Percentiles rank a stretch among this genome's conserved stretches.
phyloP scores from a whole-genome alignment of 169 alveolate species.

The Theileria orientalis region DNA sequence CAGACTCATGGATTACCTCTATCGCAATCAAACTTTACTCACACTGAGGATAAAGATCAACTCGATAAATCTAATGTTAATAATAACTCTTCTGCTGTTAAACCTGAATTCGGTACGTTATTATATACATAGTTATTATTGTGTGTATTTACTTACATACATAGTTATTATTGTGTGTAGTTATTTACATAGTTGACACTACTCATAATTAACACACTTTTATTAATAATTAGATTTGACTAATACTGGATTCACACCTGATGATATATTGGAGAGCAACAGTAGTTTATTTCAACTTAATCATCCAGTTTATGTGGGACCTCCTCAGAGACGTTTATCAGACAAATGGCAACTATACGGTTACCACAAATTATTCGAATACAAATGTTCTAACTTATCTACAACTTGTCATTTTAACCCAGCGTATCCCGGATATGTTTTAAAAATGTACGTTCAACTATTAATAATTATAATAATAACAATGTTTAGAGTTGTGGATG shows the following conservation, averaged over 20 bases:
- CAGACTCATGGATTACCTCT: conserved; percentile 45
- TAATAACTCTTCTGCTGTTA: not conserved
- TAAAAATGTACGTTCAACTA: conserved; percentile 26
- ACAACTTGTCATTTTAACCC: conserved; percentile 48
- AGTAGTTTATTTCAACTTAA: conserved; percentile 20
- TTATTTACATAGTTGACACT: no score
- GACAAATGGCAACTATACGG: conserved; percentile 62
- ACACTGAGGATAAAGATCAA: not conserved
- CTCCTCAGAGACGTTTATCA: conserved; percentile 58
- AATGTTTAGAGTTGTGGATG: conserved; percentile 32
- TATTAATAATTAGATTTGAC: no score
- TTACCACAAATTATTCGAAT: conserved; percentile 29
- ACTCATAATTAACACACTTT: no score
- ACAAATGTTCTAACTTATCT: conserved; percentile 15
- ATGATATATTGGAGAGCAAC: conserved; percentile 8
- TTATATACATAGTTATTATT: not conserved
- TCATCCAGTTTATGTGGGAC: conserved; percentile 52
- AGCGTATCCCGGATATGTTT: conserved; percentile 31
- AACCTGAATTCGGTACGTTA: not conserved
- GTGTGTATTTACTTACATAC: not conserved
- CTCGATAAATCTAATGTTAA: not conserved
- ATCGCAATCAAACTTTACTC: not conserved
- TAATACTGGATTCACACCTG: not conserved
- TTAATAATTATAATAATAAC: not conserved
- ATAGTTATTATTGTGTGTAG: not conserved